Percentiles rank a stretch among this genome's conserved stretches.
Evolutionary conservation across 2,329 filamentous ascomycete genomes (phyloP).

Genomic region (Colletotrichum limetticola): DNA sequence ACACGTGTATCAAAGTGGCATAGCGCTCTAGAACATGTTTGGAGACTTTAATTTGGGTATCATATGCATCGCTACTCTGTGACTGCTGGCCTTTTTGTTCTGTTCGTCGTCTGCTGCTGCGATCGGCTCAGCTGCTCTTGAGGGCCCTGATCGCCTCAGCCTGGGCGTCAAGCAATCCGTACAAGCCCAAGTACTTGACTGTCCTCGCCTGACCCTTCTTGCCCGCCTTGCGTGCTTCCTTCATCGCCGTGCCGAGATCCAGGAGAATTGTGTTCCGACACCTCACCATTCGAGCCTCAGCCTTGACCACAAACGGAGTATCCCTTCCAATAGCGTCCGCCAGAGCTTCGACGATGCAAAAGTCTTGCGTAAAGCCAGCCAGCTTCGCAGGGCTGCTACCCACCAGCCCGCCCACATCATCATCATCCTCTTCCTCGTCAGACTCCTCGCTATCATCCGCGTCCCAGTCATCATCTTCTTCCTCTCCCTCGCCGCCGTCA

Average conservation of each 20-base stretch:
- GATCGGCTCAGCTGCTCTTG: slow-evolving; percentile 45
- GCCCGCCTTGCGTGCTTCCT: slow-evolving; percentile 56
- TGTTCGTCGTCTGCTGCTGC: not conserved
- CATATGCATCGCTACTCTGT: slow-evolving; percentile 39
- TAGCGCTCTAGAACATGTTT: slow-evolving; percentile 34
- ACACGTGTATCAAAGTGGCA: slow-evolving; percentile 34
- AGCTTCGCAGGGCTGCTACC: slow-evolving; percentile 61
- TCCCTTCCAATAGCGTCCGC: slow-evolving; percentile 58
- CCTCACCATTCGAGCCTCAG: slow-evolving; percentile 61
- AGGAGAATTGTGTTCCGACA: slow-evolving; percentile 68
- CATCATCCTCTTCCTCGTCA: slow-evolving; percentile 42
- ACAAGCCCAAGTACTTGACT: slow-evolving; percentile 64
- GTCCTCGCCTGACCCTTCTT: slow-evolving; percentile 55
- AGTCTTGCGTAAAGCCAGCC: slow-evolving; percentile 56
- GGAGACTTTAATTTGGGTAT: slow-evolving; percentile 40
- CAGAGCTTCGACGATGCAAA: slow-evolving; percentile 53
- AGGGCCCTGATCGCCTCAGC: slow-evolving; percentile 62
- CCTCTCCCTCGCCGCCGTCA: slow-evolving; percentile 42
- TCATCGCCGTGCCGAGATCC: slow-evolving; percentile 62
- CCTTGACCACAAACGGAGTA: slow-evolving; percentile 60
- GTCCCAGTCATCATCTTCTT: slow-evolving; percentile 53
- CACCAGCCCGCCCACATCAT: slow-evolving; percentile 45
- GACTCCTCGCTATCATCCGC: slow-evolving; percentile 43
- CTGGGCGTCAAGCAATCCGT: slow-evolving; percentile 63
- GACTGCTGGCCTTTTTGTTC: not conserved